A percentile compares a stretch with the other conserved stretches of the same genome.
phyloP scores from a whole-genome alignment of 1,284 basidiomycete species.

The Naganishia albida region DNA sequence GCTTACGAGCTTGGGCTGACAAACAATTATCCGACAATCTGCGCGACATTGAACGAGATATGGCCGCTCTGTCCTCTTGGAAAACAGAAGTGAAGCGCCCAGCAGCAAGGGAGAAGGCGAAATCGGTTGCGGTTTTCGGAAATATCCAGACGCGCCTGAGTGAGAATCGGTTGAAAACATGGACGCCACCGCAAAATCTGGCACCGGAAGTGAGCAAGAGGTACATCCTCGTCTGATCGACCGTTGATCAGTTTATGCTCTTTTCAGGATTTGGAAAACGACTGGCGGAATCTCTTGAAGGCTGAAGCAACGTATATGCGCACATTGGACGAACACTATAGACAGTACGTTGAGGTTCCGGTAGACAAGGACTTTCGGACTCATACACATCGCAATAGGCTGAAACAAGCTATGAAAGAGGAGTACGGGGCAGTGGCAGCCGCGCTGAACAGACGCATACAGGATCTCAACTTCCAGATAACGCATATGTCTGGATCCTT shows the following conservation, averaged over 20 bases:
- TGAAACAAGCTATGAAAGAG: constrained; percentile 83
- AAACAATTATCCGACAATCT: constrained; percentile 9
- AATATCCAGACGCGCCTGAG: constrained; percentile 93
- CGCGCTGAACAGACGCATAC: constrained; percentile 73
- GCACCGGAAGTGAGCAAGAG: constrained; percentile 59
- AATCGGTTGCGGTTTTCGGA: constrained; percentile 63
- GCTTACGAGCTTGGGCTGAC: constrained; percentile 3
- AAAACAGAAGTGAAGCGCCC: constrained; percentile 24
- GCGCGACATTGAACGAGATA: constrained; percentile 4
- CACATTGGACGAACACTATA: constrained; percentile 14
- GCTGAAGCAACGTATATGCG: constrained; percentile 65
- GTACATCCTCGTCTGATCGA: not conserved
- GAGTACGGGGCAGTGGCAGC: constrained; percentile 83
- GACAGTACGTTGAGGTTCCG: not conserved
- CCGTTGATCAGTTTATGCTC: not conserved
- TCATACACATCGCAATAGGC: constrained; percentile 58
- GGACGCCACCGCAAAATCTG: constrained; percentile 74
- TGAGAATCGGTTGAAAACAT: constrained; percentile 83
- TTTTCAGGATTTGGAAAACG: constrained; percentile 69
- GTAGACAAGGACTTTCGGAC: constrained; percentile 21
- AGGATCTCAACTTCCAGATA: constrained; percentile 71
- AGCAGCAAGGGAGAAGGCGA: constrained; percentile 17
- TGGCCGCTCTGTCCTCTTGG: constrained; percentile 9
- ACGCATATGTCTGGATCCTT: constrained; percentile 75
- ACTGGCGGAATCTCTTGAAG: constrained; percentile 72